A percentile compares a stretch with the other conserved stretches of the same genome.
phyloP scores from a whole-genome alignment of 768 basidiomycete genomes.

The Neoboletus magnificus region DNA sequence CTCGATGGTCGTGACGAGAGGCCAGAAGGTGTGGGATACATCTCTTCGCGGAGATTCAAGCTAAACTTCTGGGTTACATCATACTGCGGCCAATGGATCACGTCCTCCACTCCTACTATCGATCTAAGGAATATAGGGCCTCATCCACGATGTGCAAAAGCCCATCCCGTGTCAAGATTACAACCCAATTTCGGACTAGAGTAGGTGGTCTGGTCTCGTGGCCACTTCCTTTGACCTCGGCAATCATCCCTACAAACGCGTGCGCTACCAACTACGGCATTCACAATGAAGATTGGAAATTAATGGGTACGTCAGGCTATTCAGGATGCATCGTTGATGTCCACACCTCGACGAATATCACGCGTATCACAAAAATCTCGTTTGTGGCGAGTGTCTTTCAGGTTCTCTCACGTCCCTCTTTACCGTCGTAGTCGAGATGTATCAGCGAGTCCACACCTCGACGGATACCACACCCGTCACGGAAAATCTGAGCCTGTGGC shows the following conservation, averaged over 20 bases:
- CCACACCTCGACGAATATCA: neutral
- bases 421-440: neutral
- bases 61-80: neutral
- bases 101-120: neutral
- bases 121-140: neutral
- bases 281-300: neutral
- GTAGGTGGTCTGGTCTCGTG: neutral
- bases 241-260: neutral
- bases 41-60: neutral
- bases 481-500: neutral
- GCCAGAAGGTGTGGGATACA: neutral
- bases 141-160: neutral
- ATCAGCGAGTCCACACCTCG: neutral
- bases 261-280: neutral
- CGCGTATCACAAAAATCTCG: neutral
- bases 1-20: too few species aligned
- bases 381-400: neutral
- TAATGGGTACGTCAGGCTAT: too few species aligned
- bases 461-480: neutral
- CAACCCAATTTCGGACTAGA: neutral
- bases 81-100: neutral
- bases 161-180: neutral
- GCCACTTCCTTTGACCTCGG: neutral
- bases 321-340: neutral
- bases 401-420: neutral